Evolutionary conservation across 176 grass and related monocot genomes (phyloP).

Genomic region (Alopecurus myosuroides): DNA sequence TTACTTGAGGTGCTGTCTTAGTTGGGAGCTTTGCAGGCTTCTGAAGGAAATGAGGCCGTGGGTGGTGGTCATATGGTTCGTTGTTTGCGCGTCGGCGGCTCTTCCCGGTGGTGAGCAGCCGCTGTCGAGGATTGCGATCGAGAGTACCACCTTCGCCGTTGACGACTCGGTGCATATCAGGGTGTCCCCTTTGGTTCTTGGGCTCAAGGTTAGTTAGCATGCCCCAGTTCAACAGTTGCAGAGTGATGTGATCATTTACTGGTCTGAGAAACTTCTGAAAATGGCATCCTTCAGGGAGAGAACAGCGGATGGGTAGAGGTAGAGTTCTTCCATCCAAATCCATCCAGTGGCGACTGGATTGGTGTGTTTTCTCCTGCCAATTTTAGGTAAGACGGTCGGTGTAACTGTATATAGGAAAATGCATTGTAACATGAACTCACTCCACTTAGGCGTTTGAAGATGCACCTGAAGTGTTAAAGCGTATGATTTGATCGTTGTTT

Average conservation of each 20-base stretch:
- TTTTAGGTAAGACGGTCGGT: slow-evolving; percentile 50
- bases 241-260: not conserved
- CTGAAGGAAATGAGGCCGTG: not conserved
- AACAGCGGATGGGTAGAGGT: slow-evolving; percentile 64
- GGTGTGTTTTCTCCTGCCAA: slow-evolving; percentile 79
- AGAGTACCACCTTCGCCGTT: slow-evolving; percentile 24
- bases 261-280: not conserved
- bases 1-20: not conserved
- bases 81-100: not conserved
- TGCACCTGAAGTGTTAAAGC: not conserved
- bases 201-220: slow-evolving; percentile 48
- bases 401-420: not conserved
- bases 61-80: slow-evolving; percentile 2
- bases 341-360: slow-evolving; percentile 60
- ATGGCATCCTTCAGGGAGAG: slow-evolving; percentile 46
- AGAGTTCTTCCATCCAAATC: slow-evolving; percentile 59
- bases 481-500: not conserved
- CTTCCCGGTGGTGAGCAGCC: slow-evolving; percentile 36
- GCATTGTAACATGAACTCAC: not conserved
- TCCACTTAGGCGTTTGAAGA: not conserved
- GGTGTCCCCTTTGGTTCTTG: slow-evolving; percentile 51
- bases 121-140: slow-evolving; percentile 47
- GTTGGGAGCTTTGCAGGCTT: not conserved
- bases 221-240: not conserved
- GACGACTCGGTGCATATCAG: slow-evolving; percentile 36